Evolutionary conservation across 1,284 basidiomycete genomes (phyloP).

Genomic region (Naganishia sp.): DNA sequence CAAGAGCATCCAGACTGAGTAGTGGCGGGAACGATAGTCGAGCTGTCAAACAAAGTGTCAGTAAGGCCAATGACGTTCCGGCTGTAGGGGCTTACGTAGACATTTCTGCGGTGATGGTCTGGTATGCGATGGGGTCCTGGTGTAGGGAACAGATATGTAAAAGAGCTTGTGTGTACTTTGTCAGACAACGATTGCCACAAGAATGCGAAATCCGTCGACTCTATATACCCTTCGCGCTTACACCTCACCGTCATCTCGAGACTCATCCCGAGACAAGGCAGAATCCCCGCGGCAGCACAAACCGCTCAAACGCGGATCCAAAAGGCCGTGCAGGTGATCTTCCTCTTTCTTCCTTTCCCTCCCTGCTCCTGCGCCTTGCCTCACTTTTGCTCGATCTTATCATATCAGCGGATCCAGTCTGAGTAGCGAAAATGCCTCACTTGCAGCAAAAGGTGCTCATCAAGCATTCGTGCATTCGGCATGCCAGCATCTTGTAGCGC

Average conservation of each 20-base stretch:
- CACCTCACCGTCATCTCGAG: not conserved
- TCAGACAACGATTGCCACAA: too few species aligned
- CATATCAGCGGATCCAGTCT: constrained; percentile 14
- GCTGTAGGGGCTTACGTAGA: constrained; percentile 11
- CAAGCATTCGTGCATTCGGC: not conserved
- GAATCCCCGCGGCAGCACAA: constrained; percentile 10
- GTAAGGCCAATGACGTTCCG: too few species aligned
- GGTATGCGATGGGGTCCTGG: not conserved
- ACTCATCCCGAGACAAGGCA: not conserved
- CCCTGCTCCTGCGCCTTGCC: not conserved
- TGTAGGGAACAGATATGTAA: not conserved
- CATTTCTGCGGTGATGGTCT: not conserved
- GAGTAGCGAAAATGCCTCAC: constrained; percentile 18
- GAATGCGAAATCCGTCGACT: not conserved
- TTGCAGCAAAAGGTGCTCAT: constrained; percentile 1
- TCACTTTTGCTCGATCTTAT: not conserved
- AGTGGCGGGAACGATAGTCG: constrained; percentile 21
- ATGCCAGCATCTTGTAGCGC: too few species aligned
- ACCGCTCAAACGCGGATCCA: constrained; percentile 13
- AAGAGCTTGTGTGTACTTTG: not conserved
- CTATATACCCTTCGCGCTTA: not conserved
- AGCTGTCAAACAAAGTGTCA: constrained; percentile 1
- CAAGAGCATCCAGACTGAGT: constrained; percentile 23
- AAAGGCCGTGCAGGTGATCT: not conserved
- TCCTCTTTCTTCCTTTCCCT: not conserved